phyloP scores from a whole-genome alignment of 495 filamentous ascomycete genomes.

The Aspergillus hancockii region DNA sequence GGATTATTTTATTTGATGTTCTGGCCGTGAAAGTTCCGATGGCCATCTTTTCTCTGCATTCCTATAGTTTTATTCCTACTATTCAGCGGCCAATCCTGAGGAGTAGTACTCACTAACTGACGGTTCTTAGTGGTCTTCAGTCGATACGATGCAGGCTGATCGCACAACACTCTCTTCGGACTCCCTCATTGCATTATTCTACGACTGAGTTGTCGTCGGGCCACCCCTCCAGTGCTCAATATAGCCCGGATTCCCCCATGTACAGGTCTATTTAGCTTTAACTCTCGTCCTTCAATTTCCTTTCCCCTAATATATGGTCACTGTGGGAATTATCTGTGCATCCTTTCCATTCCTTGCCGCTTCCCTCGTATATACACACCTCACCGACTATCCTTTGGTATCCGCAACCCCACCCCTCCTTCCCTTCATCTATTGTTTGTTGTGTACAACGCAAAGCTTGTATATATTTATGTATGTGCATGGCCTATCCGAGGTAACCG shows the following conservation, averaged over 20 bases:
- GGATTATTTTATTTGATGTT: slow-evolving; percentile 8
- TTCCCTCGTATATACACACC: slow-evolving; percentile 2
- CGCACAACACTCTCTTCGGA: slow-evolving; percentile 15
- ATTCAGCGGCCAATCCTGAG: neutral
- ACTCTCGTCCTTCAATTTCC: slow-evolving; percentile 1
- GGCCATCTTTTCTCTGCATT: neutral
- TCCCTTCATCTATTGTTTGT: neutral
- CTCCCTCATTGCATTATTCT: slow-evolving; percentile 19
- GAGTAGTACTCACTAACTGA: neutral
- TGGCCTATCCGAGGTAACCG: slow-evolving; percentile 16
- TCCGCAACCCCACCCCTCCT: neutral
- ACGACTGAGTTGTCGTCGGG: slow-evolving; percentile 22
- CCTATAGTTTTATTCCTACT: neutral
- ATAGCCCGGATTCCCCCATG: neutral
- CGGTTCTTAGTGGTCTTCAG: neutral
- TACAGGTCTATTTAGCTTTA: slow-evolving; percentile 9
- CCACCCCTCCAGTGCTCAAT: slow-evolving; percentile 18
- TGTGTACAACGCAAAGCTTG: neutral
- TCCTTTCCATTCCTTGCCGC: neutral
- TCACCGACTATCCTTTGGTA: neutral
- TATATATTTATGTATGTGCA: slow-evolving; percentile 16
- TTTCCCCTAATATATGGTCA: neutral
- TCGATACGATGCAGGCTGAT: slow-evolving; percentile 20
- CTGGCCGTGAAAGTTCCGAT: neutral
- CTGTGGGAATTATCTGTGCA: neutral